phyloP scores from a whole-genome alignment of 371 early-diverging fungal genomes.

The Saksenaea vasiformis region DNA sequence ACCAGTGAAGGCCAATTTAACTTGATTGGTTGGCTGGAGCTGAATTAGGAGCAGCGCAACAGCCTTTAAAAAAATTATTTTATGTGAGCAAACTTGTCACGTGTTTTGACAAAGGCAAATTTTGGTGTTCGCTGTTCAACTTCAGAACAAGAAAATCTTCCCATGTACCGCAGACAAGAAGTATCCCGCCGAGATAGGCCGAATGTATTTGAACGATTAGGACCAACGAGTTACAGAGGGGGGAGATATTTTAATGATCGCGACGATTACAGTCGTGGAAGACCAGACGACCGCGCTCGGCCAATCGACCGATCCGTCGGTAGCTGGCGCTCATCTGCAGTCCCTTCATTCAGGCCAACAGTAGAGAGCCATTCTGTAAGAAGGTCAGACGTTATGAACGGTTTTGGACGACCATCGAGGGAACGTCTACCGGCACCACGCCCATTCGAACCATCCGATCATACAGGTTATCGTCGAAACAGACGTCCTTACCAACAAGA shows the following conservation, averaged over 20 bases:
- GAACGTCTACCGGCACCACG: background rate
- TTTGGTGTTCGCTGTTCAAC: background rate
- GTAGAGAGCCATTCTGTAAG: background rate
- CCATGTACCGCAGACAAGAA: conserved; percentile 1
- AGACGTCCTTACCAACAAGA: background rate
- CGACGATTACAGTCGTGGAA: background rate
- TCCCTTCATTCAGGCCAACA: background rate
- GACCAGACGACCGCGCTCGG: background rate
- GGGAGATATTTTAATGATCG: background rate
- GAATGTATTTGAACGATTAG: background rate
- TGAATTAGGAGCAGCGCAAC: too few relatives aligned
- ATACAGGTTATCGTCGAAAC: background rate
- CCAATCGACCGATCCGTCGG: background rate
- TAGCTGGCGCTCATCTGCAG: background rate
- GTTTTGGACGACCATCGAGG: background rate
- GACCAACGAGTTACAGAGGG: background rate
- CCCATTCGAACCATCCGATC: background rate
- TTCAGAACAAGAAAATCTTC: background rate
- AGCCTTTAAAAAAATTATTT: too few relatives aligned
- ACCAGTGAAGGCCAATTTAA: too few relatives aligned
- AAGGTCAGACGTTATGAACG: background rate
- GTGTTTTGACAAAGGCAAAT: background rate
- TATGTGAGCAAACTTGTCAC: background rate
- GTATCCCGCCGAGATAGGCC: conserved; percentile 1
- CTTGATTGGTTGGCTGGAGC: too few relatives aligned